These are phyloP conservation scores for Cyphellophora attinorum DNA, from an alignment of 2,329 filamentous ascomycete genomes.

Conservation along the genomic window DNA sequence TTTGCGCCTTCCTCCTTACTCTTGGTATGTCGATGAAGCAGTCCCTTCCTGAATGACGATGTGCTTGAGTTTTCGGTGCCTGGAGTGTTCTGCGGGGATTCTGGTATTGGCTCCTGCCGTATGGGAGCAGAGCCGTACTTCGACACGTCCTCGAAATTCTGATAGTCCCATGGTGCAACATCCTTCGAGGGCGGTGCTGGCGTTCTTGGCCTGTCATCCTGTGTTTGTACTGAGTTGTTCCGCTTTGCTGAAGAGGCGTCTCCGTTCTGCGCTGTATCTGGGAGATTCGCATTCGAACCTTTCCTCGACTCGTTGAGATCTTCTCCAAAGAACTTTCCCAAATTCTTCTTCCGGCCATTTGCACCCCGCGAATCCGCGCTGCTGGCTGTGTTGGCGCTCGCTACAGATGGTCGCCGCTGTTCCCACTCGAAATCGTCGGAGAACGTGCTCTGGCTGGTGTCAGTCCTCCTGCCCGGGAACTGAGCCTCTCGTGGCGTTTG, in stretches of 20 bases:
- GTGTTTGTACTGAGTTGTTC: slow-evolving; percentile 71
- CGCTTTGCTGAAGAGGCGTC: slow-evolving; percentile 45
- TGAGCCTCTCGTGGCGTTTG: slow-evolving; percentile 36
- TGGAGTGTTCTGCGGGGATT: slow-evolving; percentile 66
- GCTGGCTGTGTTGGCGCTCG: slow-evolving; percentile 77
- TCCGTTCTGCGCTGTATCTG: slow-evolving; percentile 51
- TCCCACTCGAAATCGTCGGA: slow-evolving; percentile 58
- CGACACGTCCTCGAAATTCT: slow-evolving; percentile 57
- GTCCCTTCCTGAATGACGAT: slow-evolving; percentile 35
- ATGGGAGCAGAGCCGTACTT: slow-evolving; percentile 19
- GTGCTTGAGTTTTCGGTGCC: slow-evolving; percentile 41
- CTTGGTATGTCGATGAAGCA: slow-evolving; percentile 41
- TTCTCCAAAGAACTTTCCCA: slow-evolving; percentile 88
- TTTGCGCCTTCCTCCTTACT: slow-evolving; percentile 50
- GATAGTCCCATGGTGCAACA: slow-evolving; percentile 95
- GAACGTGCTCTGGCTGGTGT: slow-evolving; percentile 40
- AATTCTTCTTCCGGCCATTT: slow-evolving; percentile 63
- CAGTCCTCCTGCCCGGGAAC: slow-evolving; percentile 58
- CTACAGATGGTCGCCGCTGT: slow-evolving; percentile 74
- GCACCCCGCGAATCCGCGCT: slow-evolving; percentile 70
- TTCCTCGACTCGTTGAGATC: slow-evolving; percentile 53
- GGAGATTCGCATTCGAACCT: slow-evolving; percentile 40
- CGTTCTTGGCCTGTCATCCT: slow-evolving; percentile 34
- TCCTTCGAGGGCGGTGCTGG: slow-evolving; percentile 69
- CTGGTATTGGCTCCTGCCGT: slow-evolving; percentile 50